These are phyloP conservation scores for Candida palmyrensis DNA, from an alignment of 805 yeast genomes.

Conservation along the genomic window DNA sequence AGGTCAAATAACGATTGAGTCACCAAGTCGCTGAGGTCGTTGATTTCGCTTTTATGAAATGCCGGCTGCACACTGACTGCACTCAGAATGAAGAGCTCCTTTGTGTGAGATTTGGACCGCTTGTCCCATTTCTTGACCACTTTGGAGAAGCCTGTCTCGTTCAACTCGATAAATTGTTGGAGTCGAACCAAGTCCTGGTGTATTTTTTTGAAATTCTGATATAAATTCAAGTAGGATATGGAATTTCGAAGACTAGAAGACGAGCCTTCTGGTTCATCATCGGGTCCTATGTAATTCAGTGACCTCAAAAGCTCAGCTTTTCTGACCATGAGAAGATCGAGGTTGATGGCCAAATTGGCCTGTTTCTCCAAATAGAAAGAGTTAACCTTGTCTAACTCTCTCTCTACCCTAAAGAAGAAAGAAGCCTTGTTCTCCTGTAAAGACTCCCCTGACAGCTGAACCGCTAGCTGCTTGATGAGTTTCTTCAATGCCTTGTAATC, in stretches of 20 bases:
- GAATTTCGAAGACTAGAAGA: slow-evolving; percentile 51
- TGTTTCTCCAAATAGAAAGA: slow-evolving; percentile 89
- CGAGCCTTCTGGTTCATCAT: slow-evolving; percentile 3
- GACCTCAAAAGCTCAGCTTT: slow-evolving; percentile 46
- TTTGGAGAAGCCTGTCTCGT: slow-evolving; percentile 93
- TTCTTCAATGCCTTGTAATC: slow-evolving; percentile 92
- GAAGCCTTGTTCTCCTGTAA: slow-evolving; percentile 89
- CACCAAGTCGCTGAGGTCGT: slow-evolving; percentile 74
- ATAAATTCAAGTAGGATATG: slow-evolving; percentile 73
- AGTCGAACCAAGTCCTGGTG: slow-evolving; percentile 83
- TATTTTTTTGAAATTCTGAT: slow-evolving; percentile 84
- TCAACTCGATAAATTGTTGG: slow-evolving; percentile 90
- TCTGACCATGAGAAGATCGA: slow-evolving; percentile 72
- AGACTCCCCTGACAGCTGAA: slow-evolving; percentile 22
- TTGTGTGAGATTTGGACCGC: slow-evolving; percentile 89
- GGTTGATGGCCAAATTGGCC: slow-evolving; percentile 72
- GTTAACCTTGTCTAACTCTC: slow-evolving; percentile 94
- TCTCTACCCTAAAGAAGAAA: slow-evolving; percentile 81
- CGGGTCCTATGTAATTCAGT: slow-evolving; percentile 4
- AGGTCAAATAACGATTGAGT: slow-evolving; percentile 65
- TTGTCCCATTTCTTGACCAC: slow-evolving; percentile 98
- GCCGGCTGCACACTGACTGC: slow-evolving; percentile 97
- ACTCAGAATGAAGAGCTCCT: slow-evolving; percentile 83
- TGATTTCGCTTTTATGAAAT: slow-evolving; percentile 83
- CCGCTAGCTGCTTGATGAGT: slow-evolving; percentile 77